Evolutionary conservation across 129 eudicot genomes (phyloP).

Genomic region (Daucus carota): DH1_v3.0 NC_030381.2:45180001-45180500

Average conservation of each 20-base stretch:
- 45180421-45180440: neutral
- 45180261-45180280: neutral
- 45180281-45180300: neutral
- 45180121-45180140: neutral
- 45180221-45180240: neutral
- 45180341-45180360: neutral
- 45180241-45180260: neutral
- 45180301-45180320: neutral
- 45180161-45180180: neutral
- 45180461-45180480: neutral
- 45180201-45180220: neutral
- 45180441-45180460: neutral
- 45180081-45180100: neutral
- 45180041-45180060: neutral
- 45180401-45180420: neutral
- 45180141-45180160: neutral
- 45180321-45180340: neutral
- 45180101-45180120: neutral
- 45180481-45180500: neutral
- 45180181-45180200: neutral
- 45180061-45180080: neutral
- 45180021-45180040: constrained; percentile 1
- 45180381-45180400: neutral
- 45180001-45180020: neutral
- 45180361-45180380: neutral